Conservation (phyloP, 1,139 yeast genomes). For the Geotrichum aggregatum region DNA sequence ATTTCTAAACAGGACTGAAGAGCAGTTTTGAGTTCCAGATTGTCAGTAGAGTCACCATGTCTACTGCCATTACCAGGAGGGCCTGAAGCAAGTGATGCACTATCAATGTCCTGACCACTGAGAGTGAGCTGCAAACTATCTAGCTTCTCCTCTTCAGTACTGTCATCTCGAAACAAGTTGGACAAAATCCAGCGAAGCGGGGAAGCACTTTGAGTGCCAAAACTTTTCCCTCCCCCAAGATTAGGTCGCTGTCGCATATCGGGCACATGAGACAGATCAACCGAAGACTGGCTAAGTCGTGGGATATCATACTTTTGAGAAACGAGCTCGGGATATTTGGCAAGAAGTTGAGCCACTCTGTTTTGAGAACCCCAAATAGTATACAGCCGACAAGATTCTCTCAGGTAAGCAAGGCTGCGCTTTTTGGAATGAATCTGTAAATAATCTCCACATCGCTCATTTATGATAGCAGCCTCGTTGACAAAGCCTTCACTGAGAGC, state of each 20-base stretch:
- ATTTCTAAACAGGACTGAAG: conserved; percentile 48
- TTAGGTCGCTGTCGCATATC: conserved; percentile 4
- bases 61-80: conserved; percentile 5
- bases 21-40: conserved; percentile 30
- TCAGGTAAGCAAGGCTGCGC: conserved; percentile 31
- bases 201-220: conserved; percentile 24
- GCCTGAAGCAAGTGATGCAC: conserved; percentile 4
- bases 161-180: conserved; percentile 31
- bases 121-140: conserved; percentile 13
- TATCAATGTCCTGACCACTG: conserved; percentile 8
- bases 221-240: conserved; percentile 7
- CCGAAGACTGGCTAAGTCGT: conserved; percentile 21
- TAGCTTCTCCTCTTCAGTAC: conserved; percentile 13
- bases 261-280: conserved; percentile 8
- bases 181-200: conserved; percentile 34
- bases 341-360: conserved; percentile 30
- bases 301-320: conserved; percentile 26
- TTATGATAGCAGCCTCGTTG: conserved; percentile 45
- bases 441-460: conserved; percentile 50
- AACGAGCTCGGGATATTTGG: conserved; percentile 29
- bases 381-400: conserved; percentile 34
- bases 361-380: conserved; percentile 38
- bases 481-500: conserved; percentile 39
- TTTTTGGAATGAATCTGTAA: conserved; percentile 37
- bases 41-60: conserved; percentile 13